A percentile compares a stretch with the other conserved stretches of the same genome.
Conservation (phyloP, 1,139 yeast genomes). For the Suhomyces panamericanus region DNA sequence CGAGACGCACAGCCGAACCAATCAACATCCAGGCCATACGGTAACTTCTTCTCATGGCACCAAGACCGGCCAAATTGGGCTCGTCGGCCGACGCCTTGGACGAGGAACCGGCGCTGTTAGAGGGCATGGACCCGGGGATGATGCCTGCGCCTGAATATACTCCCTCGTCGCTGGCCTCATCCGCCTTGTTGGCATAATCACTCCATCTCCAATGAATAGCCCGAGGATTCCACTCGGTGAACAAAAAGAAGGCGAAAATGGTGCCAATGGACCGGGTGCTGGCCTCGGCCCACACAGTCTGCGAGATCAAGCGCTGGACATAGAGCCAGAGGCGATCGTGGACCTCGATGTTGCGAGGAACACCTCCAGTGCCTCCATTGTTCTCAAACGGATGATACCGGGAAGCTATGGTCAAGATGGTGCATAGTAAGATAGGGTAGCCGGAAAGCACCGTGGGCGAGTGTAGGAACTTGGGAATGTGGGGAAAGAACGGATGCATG, state of each 20-base stretch:
- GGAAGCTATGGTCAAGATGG: constrained; percentile 76
- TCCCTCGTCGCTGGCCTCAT: constrained; percentile 27
- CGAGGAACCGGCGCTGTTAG: constrained; percentile 19
- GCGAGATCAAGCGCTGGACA: constrained; percentile 78
- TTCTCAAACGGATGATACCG: constrained; percentile 64
- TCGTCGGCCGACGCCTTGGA: constrained; percentile 25
- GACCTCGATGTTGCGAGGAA: constrained; percentile 55
- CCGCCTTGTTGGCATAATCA: constrained; percentile 75
- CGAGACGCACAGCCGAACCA: constrained; percentile 82
- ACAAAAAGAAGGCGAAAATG: constrained; percentile 76
- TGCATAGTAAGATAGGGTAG: constrained; percentile 77
- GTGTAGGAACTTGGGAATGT: constrained; percentile 73
- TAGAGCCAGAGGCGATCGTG: constrained; percentile 83
- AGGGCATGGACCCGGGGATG: constrained; percentile 11
- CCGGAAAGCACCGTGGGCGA: constrained; percentile 66
- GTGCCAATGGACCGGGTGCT: constrained; percentile 86
- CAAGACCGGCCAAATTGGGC: constrained; percentile 67
- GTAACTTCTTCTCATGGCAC: constrained; percentile 83
- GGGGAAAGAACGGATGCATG: constrained; percentile 90
- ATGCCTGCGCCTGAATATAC: constrained; percentile 8
- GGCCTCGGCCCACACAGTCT: constrained; percentile 94
- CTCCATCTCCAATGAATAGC: constrained; percentile 89
- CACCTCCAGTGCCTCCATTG: constrained; percentile 30
- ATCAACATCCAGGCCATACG: constrained; percentile 94
- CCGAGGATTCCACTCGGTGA: constrained; percentile 94